Evolutionary conservation across 495 filamentous ascomycete species (phyloP).

Genomic region (Astrothelium subdiscretum): DNA sequence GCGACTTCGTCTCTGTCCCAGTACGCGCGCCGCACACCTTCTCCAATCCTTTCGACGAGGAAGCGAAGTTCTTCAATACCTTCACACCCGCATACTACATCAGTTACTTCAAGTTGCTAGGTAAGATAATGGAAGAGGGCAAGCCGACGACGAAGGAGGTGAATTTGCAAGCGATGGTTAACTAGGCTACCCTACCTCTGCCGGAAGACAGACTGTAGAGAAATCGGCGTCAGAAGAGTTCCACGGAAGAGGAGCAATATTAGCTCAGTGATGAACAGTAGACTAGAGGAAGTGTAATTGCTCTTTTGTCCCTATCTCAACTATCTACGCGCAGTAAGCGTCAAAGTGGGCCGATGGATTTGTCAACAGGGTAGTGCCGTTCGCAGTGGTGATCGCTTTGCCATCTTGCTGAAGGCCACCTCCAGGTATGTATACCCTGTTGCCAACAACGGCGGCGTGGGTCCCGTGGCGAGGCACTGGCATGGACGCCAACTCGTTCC

Average conservation of each 20-base stretch:
- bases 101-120: constrained; percentile 38
- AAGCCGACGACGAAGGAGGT: constrained; percentile 28
- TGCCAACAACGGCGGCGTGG: constrained; percentile 21
- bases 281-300: neutral
- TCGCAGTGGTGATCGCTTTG: neutral
- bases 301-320: neutral
- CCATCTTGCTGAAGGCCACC: constrained; percentile 4
- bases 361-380: neutral
- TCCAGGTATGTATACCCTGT: constrained; percentile 21
- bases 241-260: neutral
- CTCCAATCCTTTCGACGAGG: constrained; percentile 41
- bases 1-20: constrained; percentile 41
- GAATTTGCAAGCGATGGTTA: constrained; percentile 31
- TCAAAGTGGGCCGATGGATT: neutral
- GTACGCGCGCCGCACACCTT: constrained; percentile 41
- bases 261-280: neutral
- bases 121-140: constrained; percentile 23
- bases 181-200: constrained; percentile 34
- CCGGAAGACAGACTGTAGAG: neutral
- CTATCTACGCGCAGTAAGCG: neutral
- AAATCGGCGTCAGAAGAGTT: neutral
- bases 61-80: constrained; percentile 44
- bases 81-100: constrained; percentile 42
- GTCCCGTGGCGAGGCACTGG: constrained; percentile 29
- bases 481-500: constrained; percentile 24